These are phyloP conservation scores for Suillus decipiens DNA, from an alignment of 768 basidiomycete genomes.

Conservation along the genomic window DNA sequence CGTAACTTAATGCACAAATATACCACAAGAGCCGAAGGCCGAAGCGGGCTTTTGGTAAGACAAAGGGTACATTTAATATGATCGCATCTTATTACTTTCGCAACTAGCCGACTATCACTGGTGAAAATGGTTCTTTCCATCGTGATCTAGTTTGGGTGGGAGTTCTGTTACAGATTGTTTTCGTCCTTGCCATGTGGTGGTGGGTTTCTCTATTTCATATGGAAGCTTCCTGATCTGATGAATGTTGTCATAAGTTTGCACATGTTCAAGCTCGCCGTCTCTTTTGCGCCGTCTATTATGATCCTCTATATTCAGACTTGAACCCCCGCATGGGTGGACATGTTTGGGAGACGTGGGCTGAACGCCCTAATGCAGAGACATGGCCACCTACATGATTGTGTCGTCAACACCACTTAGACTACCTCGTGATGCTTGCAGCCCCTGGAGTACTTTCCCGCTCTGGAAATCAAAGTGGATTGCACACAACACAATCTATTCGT, in stretches of 20 bases:
- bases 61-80: neutral
- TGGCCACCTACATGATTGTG: slow-evolving; percentile 31
- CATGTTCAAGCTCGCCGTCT: slow-evolving; percentile 52
- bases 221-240: slow-evolving; percentile 13
- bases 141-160: slow-evolving; percentile 37
- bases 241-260: slow-evolving; percentile 39
- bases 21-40: slow-evolving; percentile 39
- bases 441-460: neutral
- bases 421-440: neutral
- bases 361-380: slow-evolving; percentile 18
- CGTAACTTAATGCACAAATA: slow-evolving; percentile 37
- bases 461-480: neutral
- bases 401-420: neutral
- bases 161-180: slow-evolving; percentile 46
- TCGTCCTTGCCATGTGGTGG: slow-evolving; percentile 62
- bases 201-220: slow-evolving; percentile 30
- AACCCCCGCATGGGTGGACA: slow-evolving; percentile 44
- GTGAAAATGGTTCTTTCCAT: slow-evolving; percentile 22
- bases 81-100: slow-evolving; percentile 12
- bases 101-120: slow-evolving; percentile 26
- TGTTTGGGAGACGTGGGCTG: slow-evolving; percentile 47
- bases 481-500: slow-evolving; percentile 10
- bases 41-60: slow-evolving; percentile 42
- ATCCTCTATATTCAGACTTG: slow-evolving; percentile 74
- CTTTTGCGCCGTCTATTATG: slow-evolving; percentile 76